Conservation (phyloP, 1,284 basidiomycete genomes). For the Garcileccinum viscosum region DNA sequence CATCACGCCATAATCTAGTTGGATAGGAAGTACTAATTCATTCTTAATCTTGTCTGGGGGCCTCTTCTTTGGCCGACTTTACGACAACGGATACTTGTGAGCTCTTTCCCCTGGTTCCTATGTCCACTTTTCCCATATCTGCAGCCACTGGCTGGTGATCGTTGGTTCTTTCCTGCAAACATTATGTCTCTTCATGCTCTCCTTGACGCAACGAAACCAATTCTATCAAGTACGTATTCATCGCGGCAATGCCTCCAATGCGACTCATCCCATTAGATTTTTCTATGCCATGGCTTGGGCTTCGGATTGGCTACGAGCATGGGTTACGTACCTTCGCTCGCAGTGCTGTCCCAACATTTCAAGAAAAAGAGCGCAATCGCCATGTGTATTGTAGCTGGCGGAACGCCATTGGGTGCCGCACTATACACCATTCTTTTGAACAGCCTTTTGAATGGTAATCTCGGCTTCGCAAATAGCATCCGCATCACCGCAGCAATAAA, state of each 20-base stretch:
- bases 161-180: constrained; percentile 35
- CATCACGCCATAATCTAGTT: constrained; percentile 33
- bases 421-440: constrained; percentile 47
- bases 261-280: constrained; percentile 30
- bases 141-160: constrained; percentile 33
- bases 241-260: not conserved
- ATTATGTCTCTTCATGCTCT: constrained; percentile 44
- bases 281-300: constrained; percentile 45
- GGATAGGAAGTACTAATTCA: constrained; percentile 57
- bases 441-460: constrained; percentile 36
- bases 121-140: not conserved
- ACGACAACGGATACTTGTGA: constrained; percentile 43
- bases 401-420: constrained; percentile 40
- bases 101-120: constrained; percentile 9
- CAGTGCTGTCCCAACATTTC: constrained; percentile 47
- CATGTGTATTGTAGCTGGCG: constrained; percentile 41
- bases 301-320: constrained; percentile 42
- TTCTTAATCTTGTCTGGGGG: constrained; percentile 46
- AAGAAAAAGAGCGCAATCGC: constrained; percentile 36
- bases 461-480: constrained; percentile 37
- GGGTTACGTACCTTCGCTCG: constrained; percentile 40
- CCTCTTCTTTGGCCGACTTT: constrained; percentile 43
- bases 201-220: constrained; percentile 38
- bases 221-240: constrained; percentile 41
- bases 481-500: constrained; percentile 36